A percentile compares a stretch with the other conserved stretches of the same genome.
phyloP scores from a whole-genome alignment of 306 rosid species.

The Benincasa hispida region DNA sequence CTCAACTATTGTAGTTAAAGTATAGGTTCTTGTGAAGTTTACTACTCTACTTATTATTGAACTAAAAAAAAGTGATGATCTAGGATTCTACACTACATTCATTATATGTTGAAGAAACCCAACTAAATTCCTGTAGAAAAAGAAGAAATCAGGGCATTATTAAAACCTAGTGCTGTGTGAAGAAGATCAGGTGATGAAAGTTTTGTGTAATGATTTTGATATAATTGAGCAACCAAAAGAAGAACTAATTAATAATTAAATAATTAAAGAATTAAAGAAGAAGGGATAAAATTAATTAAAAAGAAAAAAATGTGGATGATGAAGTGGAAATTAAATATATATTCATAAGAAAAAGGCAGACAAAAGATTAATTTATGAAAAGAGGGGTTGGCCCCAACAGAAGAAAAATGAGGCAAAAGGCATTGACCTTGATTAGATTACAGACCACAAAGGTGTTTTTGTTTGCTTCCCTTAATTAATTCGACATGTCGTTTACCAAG shows the following conservation, averaged over 20 bases:
- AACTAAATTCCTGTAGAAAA: not conserved
- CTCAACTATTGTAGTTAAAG: no score
- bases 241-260: not conserved
- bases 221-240: not conserved
- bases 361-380: not conserved
- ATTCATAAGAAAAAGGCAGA: not conserved
- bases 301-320: not conserved
- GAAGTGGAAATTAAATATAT: not conserved
- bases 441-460: conserved; percentile 30
- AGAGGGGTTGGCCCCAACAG: not conserved
- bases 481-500: conserved; percentile 12
- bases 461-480: conserved; percentile 35
- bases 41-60: no score
- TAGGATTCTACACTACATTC: no score
- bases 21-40: no score
- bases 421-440: not conserved
- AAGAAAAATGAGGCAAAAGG: not conserved
- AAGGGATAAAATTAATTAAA: no score
- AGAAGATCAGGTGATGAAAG: not conserved
- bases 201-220: not conserved
- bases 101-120: not conserved
- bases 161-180: not conserved
- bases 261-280: no score
- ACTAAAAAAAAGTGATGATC: no score
- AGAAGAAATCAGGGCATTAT: not conserved